phyloP scores from a whole-genome alignment of 352 stramenopile genomes.

The Lagenidium sp. region DNA sequence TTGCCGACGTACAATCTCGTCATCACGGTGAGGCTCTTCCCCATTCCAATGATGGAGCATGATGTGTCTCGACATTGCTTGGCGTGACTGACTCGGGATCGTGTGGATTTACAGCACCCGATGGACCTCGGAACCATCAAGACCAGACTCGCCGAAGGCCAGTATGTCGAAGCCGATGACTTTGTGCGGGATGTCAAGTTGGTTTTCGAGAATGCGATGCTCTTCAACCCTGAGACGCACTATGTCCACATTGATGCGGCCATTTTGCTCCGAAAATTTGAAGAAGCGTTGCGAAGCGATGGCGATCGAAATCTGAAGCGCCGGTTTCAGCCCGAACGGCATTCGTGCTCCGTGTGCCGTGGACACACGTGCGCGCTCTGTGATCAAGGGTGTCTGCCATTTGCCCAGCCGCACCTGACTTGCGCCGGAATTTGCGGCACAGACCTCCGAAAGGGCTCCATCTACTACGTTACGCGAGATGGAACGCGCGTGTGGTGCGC shows the following conservation, averaged over 20 bases:
- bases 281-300: constrained; percentile 37
- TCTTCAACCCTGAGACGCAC: constrained; percentile 72
- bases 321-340: constrained; percentile 13
- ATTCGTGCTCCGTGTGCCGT: constrained; percentile 50
- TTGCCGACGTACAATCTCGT: constrained; percentile 64
- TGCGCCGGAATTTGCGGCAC: constrained; percentile 67
- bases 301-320: constrained; percentile 31
- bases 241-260: constrained; percentile 69
- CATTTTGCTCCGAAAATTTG: constrained; percentile 55
- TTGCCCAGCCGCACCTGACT: constrained; percentile 53
- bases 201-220: constrained; percentile 88
- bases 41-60: neutral
- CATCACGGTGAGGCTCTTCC: constrained; percentile 25
- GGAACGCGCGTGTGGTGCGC: constrained; percentile 75
- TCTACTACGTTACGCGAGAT: constrained; percentile 67
- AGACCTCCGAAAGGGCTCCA: constrained; percentile 66
- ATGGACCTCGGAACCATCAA: constrained; percentile 92
- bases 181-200: constrained; percentile 75
- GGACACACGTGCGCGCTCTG: constrained; percentile 70
- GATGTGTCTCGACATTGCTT: neutral
- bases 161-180: constrained; percentile 81
- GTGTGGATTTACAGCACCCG: constrained; percentile 25
- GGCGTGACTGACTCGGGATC: neutral
- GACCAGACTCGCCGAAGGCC: constrained; percentile 59
- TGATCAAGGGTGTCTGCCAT: constrained; percentile 53